Evolutionary conservation across 805 yeast species (phyloP).

Genomic region (Metahyphopichia silvanorum): DNA sequence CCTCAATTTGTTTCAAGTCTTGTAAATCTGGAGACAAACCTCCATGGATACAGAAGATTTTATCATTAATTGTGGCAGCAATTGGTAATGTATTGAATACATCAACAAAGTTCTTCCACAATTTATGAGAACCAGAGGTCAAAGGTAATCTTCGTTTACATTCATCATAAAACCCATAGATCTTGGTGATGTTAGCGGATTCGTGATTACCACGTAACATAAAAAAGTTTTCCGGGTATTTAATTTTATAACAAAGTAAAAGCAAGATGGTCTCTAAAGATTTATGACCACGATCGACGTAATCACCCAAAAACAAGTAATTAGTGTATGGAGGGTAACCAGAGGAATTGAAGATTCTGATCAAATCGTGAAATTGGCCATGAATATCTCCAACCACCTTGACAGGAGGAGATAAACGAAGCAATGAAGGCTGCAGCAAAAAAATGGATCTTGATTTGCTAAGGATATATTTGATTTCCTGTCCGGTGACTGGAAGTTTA

Average conservation of each 20-base stretch:
- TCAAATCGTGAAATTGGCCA: conserved; percentile 57
- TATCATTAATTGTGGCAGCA: conserved; percentile 59
- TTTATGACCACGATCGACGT: conserved; percentile 58
- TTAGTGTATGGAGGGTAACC: conserved; percentile 59
- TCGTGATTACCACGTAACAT: conserved; percentile 61
- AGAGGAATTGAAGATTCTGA: conserved; percentile 54
- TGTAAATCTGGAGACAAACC: conserved; percentile 73
- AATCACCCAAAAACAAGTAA: conserved; percentile 56
- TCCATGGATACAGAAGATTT: conserved; percentile 61
- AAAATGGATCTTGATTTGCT: conserved; percentile 58
- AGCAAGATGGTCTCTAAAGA: conserved; percentile 54
- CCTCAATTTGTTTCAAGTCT: conserved; percentile 64
- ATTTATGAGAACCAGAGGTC: conserved; percentile 22
- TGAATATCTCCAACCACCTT: conserved; percentile 84
- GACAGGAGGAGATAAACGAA: conserved; percentile 72
- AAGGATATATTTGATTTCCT: conserved; percentile 57
- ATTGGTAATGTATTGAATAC: conserved; percentile 58
- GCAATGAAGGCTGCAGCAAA: conserved; percentile 59
- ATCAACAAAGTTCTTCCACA: conserved; percentile 53
- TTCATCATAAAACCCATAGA: conserved; percentile 60
- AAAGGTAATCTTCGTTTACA: conserved; percentile 49
- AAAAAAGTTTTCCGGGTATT: conserved; percentile 59
- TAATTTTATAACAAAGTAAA: conserved; percentile 51
- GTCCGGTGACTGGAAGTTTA: conserved; percentile 47
- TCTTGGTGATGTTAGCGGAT: conserved; percentile 55